A percentile compares a stretch with the other conserved stretches of the same genome.
Conservation (phyloP, 129 eudicot genomes). For the Helianthus tuberosus region DNA sequence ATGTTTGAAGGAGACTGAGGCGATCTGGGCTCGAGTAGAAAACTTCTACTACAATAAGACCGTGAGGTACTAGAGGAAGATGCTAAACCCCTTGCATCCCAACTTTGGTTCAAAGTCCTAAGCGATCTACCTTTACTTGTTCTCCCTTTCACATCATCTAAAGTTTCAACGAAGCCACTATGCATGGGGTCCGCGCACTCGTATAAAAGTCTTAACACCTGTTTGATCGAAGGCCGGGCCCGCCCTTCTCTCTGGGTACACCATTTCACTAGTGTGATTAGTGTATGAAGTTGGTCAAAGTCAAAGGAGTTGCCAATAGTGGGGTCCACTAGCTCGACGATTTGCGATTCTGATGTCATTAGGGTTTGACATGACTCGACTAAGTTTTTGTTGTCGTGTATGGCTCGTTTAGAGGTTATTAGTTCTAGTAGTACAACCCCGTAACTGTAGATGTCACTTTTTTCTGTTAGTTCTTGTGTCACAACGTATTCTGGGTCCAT, state of each 20-base stretch:
- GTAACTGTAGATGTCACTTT: conserved; percentile 93
- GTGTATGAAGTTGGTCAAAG: conserved; percentile 73
- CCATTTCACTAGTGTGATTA: conserved; percentile 65
- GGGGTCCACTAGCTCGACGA: conserved; percentile 80
- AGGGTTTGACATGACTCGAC: conserved; percentile 71
- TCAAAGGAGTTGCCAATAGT: conserved; percentile 62
- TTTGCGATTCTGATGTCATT: conserved; percentile 54
- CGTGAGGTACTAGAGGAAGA: conserved; percentile 89
- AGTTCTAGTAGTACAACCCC: conserved; percentile 85
- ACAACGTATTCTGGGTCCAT: conserved; percentile 92
- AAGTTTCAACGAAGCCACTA: conserved; percentile 72
- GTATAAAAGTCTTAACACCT: conserved; percentile 80
- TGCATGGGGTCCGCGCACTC: conserved; percentile 88
- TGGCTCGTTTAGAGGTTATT: conserved; percentile 69
- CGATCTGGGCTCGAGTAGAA: conserved; percentile 72
- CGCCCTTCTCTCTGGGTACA: conserved; percentile 83
- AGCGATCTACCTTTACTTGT: conserved; percentile 57
- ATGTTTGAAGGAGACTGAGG: conserved; percentile 76
- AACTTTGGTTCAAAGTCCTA: conserved; percentile 46
- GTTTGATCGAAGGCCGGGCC: conserved; percentile 84
- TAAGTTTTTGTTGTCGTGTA: conserved; percentile 77
- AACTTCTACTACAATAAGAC: conserved; percentile 87
- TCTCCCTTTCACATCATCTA: conserved; percentile 78
- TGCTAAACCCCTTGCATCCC: conserved; percentile 74
- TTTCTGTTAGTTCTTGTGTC: conserved; percentile 85